Percentiles rank a stretch among this genome's conserved stretches.
Evolutionary conservation across 148 eudicot genomes (phyloP).

Genomic region (Heliosperma pusillum): DNA sequence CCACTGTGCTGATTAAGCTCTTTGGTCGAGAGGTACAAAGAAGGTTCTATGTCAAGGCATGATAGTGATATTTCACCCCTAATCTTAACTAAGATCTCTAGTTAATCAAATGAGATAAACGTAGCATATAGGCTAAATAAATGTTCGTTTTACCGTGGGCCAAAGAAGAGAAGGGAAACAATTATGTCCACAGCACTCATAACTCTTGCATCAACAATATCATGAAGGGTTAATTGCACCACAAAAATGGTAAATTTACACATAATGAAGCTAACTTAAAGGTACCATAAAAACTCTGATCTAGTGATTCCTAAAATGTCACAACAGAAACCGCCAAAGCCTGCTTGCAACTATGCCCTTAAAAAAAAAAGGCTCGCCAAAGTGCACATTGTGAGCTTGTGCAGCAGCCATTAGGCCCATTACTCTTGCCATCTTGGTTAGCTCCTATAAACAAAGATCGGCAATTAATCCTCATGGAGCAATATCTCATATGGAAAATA

Average conservation of each 20-base stretch:
- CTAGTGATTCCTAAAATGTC: constrained; percentile 33
- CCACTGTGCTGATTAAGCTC: no score
- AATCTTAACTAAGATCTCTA: no score
- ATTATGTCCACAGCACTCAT: no score
- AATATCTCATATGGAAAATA: neutral
- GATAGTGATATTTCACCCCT: no score
- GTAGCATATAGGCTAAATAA: no score
- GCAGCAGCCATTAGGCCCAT: constrained; percentile 58
- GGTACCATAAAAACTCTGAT: constrained; percentile 56
- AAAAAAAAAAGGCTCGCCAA: constrained; percentile 35
- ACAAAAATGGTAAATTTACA: neutral
- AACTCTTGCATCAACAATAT: no score
- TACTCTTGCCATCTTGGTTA: constrained; percentile 53
- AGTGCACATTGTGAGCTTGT: constrained; percentile 39
- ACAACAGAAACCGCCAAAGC: constrained; percentile 35
- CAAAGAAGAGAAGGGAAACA: no score
- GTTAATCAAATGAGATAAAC: no score
- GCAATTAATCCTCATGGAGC: neutral
- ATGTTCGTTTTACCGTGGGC: no score
- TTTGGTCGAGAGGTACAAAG: neutral
- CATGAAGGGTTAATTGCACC: no score
- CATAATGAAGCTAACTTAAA: neutral
- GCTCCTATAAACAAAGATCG: constrained; percentile 18
- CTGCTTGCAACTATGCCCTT: constrained; percentile 39
- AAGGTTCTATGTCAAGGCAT: neutral